phyloP scores from a whole-genome alignment of 495 filamentous ascomycete species.

The Zalerion maritima region DNA sequence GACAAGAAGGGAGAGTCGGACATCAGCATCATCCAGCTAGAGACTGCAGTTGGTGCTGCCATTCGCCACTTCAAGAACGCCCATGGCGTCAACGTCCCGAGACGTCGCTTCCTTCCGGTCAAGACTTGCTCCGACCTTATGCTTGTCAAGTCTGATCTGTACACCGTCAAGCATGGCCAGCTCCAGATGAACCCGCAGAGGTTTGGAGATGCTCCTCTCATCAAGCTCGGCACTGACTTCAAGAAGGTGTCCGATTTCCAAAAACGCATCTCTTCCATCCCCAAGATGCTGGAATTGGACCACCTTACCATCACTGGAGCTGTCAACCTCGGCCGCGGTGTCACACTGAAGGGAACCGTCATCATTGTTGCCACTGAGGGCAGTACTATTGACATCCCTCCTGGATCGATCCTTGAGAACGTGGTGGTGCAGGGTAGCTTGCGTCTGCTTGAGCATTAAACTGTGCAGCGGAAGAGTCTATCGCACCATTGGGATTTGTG shows the following conservation, averaged over 20 bases:
- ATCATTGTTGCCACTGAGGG: slow-evolving; percentile 98
- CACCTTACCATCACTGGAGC: slow-evolving; percentile 95
- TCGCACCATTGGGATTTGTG: too few relatives aligned
- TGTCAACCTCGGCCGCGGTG: slow-evolving; percentile 89
- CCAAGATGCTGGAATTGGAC: slow-evolving; percentile 95
- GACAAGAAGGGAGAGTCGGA: slow-evolving; percentile 99
- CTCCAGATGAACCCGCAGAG: slow-evolving; percentile 88
- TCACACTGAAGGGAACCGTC: slow-evolving; percentile 96
- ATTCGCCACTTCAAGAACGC: slow-evolving; percentile 98
- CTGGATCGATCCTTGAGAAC: slow-evolving; percentile 93
- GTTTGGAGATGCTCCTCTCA: slow-evolving; percentile 95
- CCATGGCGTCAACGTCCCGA: slow-evolving; percentile 97
- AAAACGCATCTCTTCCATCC: slow-evolving; percentile 89
- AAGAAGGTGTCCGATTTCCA: slow-evolving; percentile 99
- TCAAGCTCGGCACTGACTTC: slow-evolving; percentile 98
- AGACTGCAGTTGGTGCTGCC: slow-evolving; percentile 95
- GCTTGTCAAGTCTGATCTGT: slow-evolving; percentile 99
- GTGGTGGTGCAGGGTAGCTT: slow-evolving; percentile 97
- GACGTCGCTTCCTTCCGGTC: slow-evolving; percentile 94
- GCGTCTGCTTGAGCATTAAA: slow-evolving; percentile 83
- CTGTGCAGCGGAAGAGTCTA: too few relatives aligned
- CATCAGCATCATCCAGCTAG: slow-evolving; percentile 90
- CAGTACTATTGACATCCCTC: slow-evolving; percentile 93
- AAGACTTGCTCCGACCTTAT: slow-evolving; percentile 99
- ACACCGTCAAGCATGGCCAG: slow-evolving; percentile 99